Conservation (phyloP, 208 protist species). For the Wallacemonas rigidus region DNA sequence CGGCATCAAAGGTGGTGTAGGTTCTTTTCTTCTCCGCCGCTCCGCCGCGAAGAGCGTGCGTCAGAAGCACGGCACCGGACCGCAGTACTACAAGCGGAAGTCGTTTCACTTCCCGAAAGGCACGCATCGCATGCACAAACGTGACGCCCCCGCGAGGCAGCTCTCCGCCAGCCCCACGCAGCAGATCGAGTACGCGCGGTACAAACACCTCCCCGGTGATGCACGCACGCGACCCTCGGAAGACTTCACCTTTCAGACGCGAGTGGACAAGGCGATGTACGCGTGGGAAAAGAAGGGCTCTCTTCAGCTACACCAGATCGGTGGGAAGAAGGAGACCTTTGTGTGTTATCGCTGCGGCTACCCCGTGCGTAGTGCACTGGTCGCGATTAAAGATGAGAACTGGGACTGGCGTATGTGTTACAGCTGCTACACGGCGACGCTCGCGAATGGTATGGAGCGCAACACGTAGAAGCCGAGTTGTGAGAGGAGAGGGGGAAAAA, state of each 20-base stretch:
- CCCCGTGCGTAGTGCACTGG: conserved; percentile 68
- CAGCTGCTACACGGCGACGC: conserved; percentile 66
- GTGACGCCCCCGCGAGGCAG: conserved; percentile 46
- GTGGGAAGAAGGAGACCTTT: conserved; percentile 74
- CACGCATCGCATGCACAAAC: conserved; percentile 69
- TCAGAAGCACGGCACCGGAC: conserved; percentile 76
- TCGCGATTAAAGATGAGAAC: conserved; percentile 84
- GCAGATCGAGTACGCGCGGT: conserved; percentile 64
- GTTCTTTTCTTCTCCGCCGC: conserved; percentile 74
- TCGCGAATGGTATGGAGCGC: conserved; percentile 65
- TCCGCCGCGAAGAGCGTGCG: conserved; percentile 65
- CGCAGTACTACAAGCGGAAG: conserved; percentile 82
- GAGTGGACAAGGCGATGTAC: conserved; percentile 68
- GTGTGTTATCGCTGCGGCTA: conserved; percentile 87
- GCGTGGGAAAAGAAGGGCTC: conserved; percentile 64
- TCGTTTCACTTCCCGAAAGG: conserved; percentile 67
- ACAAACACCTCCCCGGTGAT: conserved; percentile 69
- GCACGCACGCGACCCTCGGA: conserved; percentile 49
- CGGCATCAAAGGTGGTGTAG: conserved; percentile 75
- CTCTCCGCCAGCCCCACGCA: conserved; percentile 59
- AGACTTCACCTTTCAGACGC: conserved; percentile 67
- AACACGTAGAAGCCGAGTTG: conserved; percentile 38
- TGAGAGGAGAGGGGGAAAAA: not conserved
- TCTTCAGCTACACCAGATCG: conserved; percentile 80
- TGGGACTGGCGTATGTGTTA: conserved; percentile 93